Percentiles rank a stretch among this genome's conserved stretches.
Conservation (phyloP, 2,329 filamentous ascomycete genomes). For the Gyromitra esculenta region DNA sequence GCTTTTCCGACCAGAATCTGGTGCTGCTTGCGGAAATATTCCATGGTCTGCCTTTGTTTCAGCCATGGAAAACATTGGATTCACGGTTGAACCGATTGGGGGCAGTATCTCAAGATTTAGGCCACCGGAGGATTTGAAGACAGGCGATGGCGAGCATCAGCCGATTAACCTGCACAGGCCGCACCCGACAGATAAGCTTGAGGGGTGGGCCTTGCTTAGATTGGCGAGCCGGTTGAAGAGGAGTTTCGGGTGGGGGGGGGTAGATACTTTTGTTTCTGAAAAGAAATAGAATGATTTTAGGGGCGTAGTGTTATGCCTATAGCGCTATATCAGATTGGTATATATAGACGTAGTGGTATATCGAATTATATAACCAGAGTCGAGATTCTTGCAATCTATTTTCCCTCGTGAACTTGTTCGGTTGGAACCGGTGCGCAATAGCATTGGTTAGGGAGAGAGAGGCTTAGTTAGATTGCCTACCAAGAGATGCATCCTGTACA, state of each 20-base stretch:
- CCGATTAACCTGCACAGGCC: constrained; percentile 37
- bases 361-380: background rate
- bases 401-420: no score
- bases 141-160: background rate
- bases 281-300: constrained; percentile 27
- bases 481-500: no score
- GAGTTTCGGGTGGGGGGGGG: constrained; percentile 24
- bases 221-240: constrained; percentile 21
- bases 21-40: background rate
- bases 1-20: constrained; percentile 27
- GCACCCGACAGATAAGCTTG: constrained; percentile 39
- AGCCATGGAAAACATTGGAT: constrained; percentile 36
- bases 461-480: no score
- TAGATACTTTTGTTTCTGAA: constrained; percentile 25
- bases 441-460: no score
- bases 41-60: constrained; percentile 35
- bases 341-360: background rate
- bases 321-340: background rate
- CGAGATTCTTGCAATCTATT: background rate
- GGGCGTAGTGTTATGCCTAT: background rate
- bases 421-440: no score
- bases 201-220: constrained; percentile 24
- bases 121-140: background rate
- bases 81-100: constrained; percentile 29
- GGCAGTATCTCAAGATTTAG: constrained; percentile 33